Base-by-base conservation (phyloP, 1,284 basidiomycete genomes). In the Ustilago trichophora region DNA sequence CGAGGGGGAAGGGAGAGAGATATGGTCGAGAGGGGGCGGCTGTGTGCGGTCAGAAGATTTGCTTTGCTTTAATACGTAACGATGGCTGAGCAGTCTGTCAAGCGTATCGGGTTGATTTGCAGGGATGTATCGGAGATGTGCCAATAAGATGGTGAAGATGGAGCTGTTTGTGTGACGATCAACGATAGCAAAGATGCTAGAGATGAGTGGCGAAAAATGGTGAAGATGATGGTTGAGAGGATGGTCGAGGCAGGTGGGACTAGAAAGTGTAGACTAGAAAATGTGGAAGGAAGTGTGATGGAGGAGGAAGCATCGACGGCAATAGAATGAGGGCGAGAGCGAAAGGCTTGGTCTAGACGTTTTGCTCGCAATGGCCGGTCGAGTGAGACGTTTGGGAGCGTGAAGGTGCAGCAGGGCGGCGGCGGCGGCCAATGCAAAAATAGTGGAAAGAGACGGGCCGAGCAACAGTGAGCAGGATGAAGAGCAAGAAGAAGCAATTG, bases 321-420 rank as follows among this genome's bases (percentile, higher is more conserved):
- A 16, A 12, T n/a, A 24, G 21, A 42, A 24, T 15, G 5, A 44
- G 22, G 22, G 42, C 18, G 19, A 18, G 18, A 44, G 24, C 21
- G 12, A 19, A 24, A 45, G 33, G 15, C 35, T 48, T 26, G 36
- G 37, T 49, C 47, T 36, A 34, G 47, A 33, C 47, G 37, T 16
- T 26, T 31, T 18, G 25, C 29, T 41, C 18, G 24, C 44, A 19
- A 27, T 27, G 34, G 44, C 44, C 24, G 25, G 25, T 36, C 16
- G 27, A 26, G 21, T 15, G 35, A 12, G 26, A 33, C 31, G 27
- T 41, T 27, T 16, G 37, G 8, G 47, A 16, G 29, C 41, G 35
- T 25, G 11, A 40, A 33, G 29, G 18, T 38, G 35, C 46, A 48
- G 25, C 6, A 16, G 37, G 22, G 16, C 13, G n/a, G 41, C 21